Evolutionary conservation across 179 eudicot species (phyloP).

Genomic region (Vitellaria paradoxa): DNA sequence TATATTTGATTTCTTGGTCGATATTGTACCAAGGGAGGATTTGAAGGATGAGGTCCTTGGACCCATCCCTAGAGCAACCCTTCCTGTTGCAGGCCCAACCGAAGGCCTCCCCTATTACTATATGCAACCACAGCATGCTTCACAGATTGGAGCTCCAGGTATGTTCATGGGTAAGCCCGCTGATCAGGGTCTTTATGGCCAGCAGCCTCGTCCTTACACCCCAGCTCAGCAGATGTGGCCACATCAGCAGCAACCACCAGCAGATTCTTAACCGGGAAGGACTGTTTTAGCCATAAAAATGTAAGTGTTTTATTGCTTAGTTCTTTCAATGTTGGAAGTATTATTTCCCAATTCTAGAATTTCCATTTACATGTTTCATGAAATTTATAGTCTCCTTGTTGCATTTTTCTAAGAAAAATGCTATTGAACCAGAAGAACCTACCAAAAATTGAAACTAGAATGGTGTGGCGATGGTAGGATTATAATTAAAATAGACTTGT

Average conservation of each 20-base stretch:
- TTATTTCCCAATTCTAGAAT: neutral
- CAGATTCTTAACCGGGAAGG: constrained; percentile 25
- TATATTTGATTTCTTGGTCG: constrained; percentile 61
- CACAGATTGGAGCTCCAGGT: constrained; percentile 37
- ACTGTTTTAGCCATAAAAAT: neutral
- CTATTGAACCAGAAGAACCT: too few relatives aligned
- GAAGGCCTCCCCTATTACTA: constrained; percentile 42
- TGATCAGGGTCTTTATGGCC: constrained; percentile 23
- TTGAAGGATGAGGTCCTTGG: constrained; percentile 44
- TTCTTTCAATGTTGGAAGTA: neutral
- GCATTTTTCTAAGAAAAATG: neutral
- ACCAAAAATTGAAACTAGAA: too few relatives aligned
- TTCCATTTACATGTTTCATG: neutral
- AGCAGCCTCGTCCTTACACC: constrained; percentile 31
- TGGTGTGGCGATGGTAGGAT: too few relatives aligned
- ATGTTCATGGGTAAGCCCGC: constrained; percentile 23
- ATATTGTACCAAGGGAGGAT: constrained; percentile 57
- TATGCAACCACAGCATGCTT: constrained; percentile 34
- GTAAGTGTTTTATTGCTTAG: neutral
- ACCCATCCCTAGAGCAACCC: constrained; percentile 32
- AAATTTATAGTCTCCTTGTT: neutral
- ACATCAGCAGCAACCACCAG: constrained; percentile 34
- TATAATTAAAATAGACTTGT: too few relatives aligned
- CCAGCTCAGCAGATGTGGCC: constrained; percentile 41
- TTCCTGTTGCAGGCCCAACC: constrained; percentile 39